Base-by-base conservation (phyloP, 2,329 filamentous ascomycete genomes). In the Emergomyces pasteurianus region DNA sequence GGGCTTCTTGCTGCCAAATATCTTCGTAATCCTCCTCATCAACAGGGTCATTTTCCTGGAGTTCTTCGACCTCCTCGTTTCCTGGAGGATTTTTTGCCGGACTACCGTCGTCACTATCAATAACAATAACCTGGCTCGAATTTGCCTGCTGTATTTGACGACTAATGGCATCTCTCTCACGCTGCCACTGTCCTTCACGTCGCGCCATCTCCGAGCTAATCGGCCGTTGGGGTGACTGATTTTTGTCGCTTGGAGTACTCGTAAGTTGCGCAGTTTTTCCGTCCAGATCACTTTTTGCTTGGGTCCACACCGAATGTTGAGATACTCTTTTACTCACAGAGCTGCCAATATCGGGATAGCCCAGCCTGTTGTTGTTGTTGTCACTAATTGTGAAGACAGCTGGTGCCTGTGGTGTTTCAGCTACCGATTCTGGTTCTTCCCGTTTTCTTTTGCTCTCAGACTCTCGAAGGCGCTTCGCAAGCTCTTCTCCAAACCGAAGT, bases 1-100 rank as follows among this genome's bases (percentile, higher is more conserved):
- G 68, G 47, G 75, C 74, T 64, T 77, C 74, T 64, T 75, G 72
- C 63, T 79, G 76, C 78, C 78, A 80, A 34, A 79, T 79, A 59
- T 80, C 77, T 58, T 73, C 74, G 60, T 73, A 74, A 16, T 71
- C 75, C 46, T 74, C 74, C 18, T 71, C 63, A 3, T 65, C 60
- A 43, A 58, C 54, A 18, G 61, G 60, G 23, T 63, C 62, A 36
- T 50, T 50, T 52, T 61, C 63, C 57, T 36, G 49, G 49, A n/a
- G 63, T 60, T 38, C 38, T 46, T 64, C 57, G n/a, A 54, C 47
- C 31, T 60, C 59, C 31, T 64, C 60, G 23, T 67, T 60, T 8
- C 63, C 62, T 21, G 54, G 31, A 43, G 28, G 16, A 31, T 23
- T 16, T 57, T 42, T 26, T 54, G 43, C 21, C 55, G 59, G 61